A percentile compares a stretch with the other conserved stretches of the same genome.
Evolutionary conservation across 768 basidiomycete genomes (phyloP).

Genomic region (Collybia nuda): DNA sequence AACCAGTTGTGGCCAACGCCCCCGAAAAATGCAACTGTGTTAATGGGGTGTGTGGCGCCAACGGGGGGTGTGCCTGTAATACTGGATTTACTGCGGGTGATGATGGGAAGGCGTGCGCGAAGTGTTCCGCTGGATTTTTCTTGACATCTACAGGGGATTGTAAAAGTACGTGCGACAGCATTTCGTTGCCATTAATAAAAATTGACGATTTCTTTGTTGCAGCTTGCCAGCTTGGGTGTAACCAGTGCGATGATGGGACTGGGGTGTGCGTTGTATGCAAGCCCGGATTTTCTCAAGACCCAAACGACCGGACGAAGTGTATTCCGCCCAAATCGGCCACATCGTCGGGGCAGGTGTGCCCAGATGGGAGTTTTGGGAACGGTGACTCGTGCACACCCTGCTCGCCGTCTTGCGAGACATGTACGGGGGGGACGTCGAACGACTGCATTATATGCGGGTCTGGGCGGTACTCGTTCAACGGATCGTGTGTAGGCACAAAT

Average conservation of each 20-base stretch:
- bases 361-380: slow-evolving; percentile 60
- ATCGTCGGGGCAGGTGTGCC: slow-evolving; percentile 56
- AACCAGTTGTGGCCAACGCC: slow-evolving; percentile 39
- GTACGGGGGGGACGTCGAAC: slow-evolving; percentile 60
- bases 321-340: slow-evolving; percentile 50
- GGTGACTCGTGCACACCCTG: slow-evolving; percentile 56
- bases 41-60: slow-evolving; percentile 71
- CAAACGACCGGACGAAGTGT: slow-evolving; percentile 66
- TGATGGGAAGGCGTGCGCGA: slow-evolving; percentile 67
- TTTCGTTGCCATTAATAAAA: neutral
- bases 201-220: neutral
- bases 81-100: slow-evolving; percentile 57
- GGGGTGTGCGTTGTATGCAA: slow-evolving; percentile 74
- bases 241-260: slow-evolving; percentile 57
- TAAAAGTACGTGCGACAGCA: slow-evolving; percentile 38
- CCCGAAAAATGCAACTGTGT: slow-evolving; percentile 73
- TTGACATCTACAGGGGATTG: slow-evolving; percentile 57
- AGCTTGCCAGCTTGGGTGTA: slow-evolving; percentile 69
- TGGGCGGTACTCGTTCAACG: slow-evolving; percentile 60
- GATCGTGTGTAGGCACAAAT: slow-evolving; percentile 65
- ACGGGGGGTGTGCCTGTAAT: slow-evolving; percentile 66
- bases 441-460: slow-evolving; percentile 69
- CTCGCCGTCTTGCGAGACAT: slow-evolving; percentile 64
- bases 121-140: slow-evolving; percentile 68
- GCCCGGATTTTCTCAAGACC: slow-evolving; percentile 62